Evolutionary conservation across 2,329 filamentous ascomycete genomes (phyloP).

Genomic region (Pestalotiopsis sp.): DNA sequence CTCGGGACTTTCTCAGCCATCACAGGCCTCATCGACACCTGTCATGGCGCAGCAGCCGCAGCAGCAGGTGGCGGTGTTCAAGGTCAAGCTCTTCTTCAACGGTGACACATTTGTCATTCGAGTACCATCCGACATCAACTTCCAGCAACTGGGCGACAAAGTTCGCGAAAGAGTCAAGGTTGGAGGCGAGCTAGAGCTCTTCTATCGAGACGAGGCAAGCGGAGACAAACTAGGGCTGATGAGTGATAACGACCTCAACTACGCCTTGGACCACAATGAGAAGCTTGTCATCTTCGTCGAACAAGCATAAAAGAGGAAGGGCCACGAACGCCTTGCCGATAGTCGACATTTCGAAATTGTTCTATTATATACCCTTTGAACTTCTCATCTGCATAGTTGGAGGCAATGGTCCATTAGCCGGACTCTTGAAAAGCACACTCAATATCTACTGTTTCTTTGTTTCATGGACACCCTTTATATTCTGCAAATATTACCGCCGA

Average conservation of each 20-base stretch:
- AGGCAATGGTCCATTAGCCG: constrained; percentile 3
- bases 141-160: constrained; percentile 78
- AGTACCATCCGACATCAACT: constrained; percentile 79
- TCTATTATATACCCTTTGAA: constrained; percentile 16
- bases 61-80: constrained; percentile 64
- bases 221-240: constrained; percentile 75
- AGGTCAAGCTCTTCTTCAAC: constrained; percentile 94
- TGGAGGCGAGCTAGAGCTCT: constrained; percentile 68
- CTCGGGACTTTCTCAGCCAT: constrained; percentile 53
- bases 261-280: constrained; percentile 80
- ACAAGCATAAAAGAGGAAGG: constrained; percentile 37
- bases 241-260: constrained; percentile 79
- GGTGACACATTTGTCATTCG: constrained; percentile 91
- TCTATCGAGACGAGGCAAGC: constrained; percentile 83
- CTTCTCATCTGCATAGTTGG: constrained; percentile 1
- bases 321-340: neutral
- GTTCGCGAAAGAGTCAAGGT: constrained; percentile 84
- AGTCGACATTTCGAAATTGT: constrained; percentile 5
- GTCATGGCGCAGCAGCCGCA: constrained; percentile 40
- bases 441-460: neutral
- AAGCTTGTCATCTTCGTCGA: constrained; percentile 82
- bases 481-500: neutral
- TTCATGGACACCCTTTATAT: neutral
- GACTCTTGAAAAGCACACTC: constrained; percentile 5
- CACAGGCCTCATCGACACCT: constrained; percentile 58